Percentiles rank a stretch among this genome's conserved stretches.
Conservation (phyloP, 768 basidiomycete genomes). For the Russula sp. region DNA sequence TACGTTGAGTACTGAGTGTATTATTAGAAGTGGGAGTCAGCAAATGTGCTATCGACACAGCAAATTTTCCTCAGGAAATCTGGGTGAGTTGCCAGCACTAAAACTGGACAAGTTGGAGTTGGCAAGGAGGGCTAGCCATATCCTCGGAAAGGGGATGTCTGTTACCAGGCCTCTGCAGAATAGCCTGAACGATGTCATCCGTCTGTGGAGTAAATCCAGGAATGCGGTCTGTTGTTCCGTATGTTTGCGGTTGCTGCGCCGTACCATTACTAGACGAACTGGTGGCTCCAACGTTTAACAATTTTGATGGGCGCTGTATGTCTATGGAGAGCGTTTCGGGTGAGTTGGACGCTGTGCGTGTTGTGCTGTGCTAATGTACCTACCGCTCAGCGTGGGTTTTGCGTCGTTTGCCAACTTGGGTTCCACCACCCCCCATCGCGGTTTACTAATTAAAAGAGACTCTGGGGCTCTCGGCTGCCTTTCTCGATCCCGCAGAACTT, state of each 20-base stretch:
- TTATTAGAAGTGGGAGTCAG: too few relatives aligned
- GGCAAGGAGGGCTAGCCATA: background rate
- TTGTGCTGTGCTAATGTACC: background rate
- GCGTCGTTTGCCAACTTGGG: background rate
- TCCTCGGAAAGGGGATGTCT: background rate
- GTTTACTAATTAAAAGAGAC: too few relatives aligned
- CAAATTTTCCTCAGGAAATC: too few relatives aligned
- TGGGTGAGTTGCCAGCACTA: too few relatives aligned
- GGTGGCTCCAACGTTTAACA: background rate
- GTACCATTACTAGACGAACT: background rate
- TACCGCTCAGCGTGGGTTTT: background rate
- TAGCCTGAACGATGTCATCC: background rate
- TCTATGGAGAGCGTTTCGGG: background rate
- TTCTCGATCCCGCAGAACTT: background rate
- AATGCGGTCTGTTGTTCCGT: background rate
- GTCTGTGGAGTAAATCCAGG: background rate
- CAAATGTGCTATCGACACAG: too few relatives aligned
- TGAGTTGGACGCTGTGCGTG: background rate
- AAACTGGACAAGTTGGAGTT: too few relatives aligned
- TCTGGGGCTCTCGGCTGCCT: too few relatives aligned
- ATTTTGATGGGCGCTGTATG: background rate
- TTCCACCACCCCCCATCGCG: background rate
- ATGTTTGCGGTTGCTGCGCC: background rate
- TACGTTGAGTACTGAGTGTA: too few relatives aligned
- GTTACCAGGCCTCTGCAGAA: background rate